These are phyloP conservation scores for Houttuynia cordata DNA, from an alignment of 164 flowering plant genomes.

Conservation along the genomic window DNA sequence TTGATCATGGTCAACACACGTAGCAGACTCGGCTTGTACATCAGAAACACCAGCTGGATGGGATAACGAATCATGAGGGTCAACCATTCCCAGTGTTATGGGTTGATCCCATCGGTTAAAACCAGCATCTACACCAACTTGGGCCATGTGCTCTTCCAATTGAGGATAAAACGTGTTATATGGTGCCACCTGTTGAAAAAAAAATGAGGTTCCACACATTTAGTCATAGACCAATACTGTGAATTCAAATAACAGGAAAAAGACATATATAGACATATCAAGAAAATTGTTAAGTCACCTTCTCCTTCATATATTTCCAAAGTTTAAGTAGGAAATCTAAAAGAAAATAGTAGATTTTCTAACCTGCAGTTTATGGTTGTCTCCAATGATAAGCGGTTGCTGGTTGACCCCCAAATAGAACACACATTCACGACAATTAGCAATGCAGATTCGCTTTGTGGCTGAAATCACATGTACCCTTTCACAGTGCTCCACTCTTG, in stretches of 20 bases:
- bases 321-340: background rate
- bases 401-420: conserved; percentile 93
- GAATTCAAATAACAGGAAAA: background rate
- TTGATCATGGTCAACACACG: conserved; percentile 70
- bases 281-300: background rate
- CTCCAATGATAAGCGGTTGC: conserved; percentile 87
- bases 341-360: background rate
- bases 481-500: conserved; percentile 94
- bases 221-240: background rate
- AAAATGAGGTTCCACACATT: background rate
- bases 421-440: conserved; percentile 94
- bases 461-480: conserved; percentile 83
- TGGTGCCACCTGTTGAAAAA: conserved; percentile 68
- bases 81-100: conserved; percentile 69
- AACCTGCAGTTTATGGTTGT: conserved; percentile 90
- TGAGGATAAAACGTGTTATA: conserved; percentile 86
- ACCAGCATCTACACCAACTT: conserved; percentile 66
- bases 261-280: background rate
- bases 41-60: conserved; percentile 99
- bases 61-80: conserved; percentile 95
- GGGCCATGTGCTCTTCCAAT: conserved; percentile 76
- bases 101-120: conserved; percentile 87
- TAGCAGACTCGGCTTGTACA: conserved; percentile 80
- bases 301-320: background rate
- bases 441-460: conserved; percentile 81